Evolutionary conservation across 192 early-diverging fungal species (phyloP), one percentile per base, ranked within the genome.

Genomic region (Coemansia sp.): DNA sequence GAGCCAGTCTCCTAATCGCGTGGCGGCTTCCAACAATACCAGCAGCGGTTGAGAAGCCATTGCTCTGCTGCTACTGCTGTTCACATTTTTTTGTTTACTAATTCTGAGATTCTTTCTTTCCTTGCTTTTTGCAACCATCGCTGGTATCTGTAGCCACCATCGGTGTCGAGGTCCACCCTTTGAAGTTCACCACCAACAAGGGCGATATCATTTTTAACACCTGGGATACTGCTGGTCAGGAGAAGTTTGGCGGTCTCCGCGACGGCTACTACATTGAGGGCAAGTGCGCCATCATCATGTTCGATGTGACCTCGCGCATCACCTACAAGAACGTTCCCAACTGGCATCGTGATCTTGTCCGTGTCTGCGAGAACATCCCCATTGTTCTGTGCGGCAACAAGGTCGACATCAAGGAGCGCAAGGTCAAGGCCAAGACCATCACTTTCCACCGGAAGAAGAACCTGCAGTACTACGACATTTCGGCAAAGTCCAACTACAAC

Each of bases 371-470:
- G 83, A 98, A 96, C 89, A 94, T 99, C 79, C 97, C 97, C 29
- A 99, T 99, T 80, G 97, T 99, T 69, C 92, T 99, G 58, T 96
- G 93, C 88, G 97, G 97, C 78, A 99, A 99, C 91, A 99, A 99
- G 87, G 96, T 99, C 61, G 97, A 99, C 83, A 94, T 99, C 85
- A 99, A 99, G 91, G 97, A 99, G 84, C 93, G 97, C 79, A 99
- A 98, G 86, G 97, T 99, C 70, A 99, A 98, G 92, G 96, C 96
- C 56, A 99, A 99, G 89, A 90, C 91, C 71, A 99, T 99, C 87
- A 98, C 96, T 60, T 99, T 99, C 93, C 97, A 99, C 89, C 88
- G 97, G 74, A 99, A 99, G 89, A 98, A 98, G 92, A 98, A 97
- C 85, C 90, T 99, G 38, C 97, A 99, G 88, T 99, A 99, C 91